Evolutionary conservation across 371 early-diverging fungal species (phyloP).

Genomic region (Actinomortierella wolfii): DNA sequence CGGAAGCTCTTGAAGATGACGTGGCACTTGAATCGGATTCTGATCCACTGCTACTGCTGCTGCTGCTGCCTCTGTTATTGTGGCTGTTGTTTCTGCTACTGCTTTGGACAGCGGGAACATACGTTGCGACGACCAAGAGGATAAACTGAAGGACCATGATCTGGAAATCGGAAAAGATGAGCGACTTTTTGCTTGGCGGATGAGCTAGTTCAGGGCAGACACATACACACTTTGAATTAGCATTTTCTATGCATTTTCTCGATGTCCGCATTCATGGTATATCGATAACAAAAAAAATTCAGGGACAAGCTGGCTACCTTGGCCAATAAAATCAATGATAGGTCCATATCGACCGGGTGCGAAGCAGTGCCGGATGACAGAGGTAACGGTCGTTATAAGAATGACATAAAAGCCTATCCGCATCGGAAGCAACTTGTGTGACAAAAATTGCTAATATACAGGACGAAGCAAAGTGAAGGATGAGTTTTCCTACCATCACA

Average conservation of each 20-base stretch:
- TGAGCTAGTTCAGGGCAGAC: constrained; percentile 18
- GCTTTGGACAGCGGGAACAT: background rate
- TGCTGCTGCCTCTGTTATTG: background rate
- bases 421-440: constrained; percentile 25
- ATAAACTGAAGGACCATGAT: constrained; percentile 22
- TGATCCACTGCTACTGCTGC: background rate
- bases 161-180: constrained; percentile 19
- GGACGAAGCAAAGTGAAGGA: background rate
- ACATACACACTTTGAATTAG: too few species aligned
- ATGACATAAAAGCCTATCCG: constrained; percentile 28
- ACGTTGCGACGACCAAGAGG: constrained; percentile 16
- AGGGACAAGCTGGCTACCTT: constrained; percentile 9
- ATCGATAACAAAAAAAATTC: too few species aligned
- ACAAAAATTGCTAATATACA: constrained; percentile 25
- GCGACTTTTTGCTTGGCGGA: constrained; percentile 19
- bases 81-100: background rate
- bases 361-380: constrained; percentile 21
- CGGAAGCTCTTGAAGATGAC: background rate
- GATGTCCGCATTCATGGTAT: too few species aligned
- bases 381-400: constrained; percentile 9
- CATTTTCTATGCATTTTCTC: too few species aligned
- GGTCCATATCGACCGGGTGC: constrained; percentile 24
- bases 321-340: constrained; percentile 42
- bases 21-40: background rate
- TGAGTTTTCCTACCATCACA: background rate